Evolutionary conservation across 1,139 yeast species (phyloP).

Genomic region (Yamadazyma conglobata): DNA sequence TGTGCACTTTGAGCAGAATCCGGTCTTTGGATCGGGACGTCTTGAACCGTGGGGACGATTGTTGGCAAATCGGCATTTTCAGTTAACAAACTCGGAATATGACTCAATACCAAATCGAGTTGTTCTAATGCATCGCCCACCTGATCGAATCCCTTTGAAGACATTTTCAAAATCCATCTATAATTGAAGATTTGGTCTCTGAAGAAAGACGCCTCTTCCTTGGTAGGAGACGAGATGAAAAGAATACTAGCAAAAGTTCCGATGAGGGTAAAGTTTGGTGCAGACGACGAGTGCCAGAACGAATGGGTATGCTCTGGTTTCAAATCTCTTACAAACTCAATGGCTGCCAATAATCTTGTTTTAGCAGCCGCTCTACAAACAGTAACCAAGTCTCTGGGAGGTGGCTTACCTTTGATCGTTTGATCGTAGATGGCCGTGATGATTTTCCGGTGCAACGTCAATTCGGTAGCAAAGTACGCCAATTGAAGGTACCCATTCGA

Average conservation of each 20-base stretch:
- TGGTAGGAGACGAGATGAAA: conserved; percentile 55
- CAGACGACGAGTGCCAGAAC: conserved; percentile 83
- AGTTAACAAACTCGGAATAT: conserved; percentile 62
- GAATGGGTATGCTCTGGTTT: conserved; percentile 80
- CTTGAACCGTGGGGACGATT: conserved; percentile 35
- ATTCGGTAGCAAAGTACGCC: conserved; percentile 84
- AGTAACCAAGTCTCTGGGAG: conserved; percentile 54
- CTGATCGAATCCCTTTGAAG: conserved; percentile 72
- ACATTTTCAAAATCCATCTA: conserved; percentile 68
- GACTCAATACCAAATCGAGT: conserved; percentile 61
- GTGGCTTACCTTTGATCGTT: conserved; percentile 34
- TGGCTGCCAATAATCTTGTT: conserved; percentile 74
- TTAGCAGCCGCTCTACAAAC: conserved; percentile 85
- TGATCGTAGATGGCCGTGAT: conserved; percentile 54
- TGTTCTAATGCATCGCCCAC: conserved; percentile 66
- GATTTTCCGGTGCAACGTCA: conserved; percentile 78
- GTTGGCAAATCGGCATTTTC: conserved; percentile 43
- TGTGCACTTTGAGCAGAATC: conserved; percentile 9
- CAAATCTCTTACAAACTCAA: conserved; percentile 72
- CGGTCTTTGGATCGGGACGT: conserved; percentile 20
- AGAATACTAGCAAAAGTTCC: conserved; percentile 84
- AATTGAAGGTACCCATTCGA: conserved; percentile 75
- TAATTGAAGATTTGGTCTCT: conserved; percentile 70
- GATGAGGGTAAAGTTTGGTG: conserved; percentile 72
- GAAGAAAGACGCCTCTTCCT: conserved; percentile 62